Base-by-base conservation (phyloP, 2,329 filamentous ascomycete genomes). In the Fonsecaea monophora region DNA sequence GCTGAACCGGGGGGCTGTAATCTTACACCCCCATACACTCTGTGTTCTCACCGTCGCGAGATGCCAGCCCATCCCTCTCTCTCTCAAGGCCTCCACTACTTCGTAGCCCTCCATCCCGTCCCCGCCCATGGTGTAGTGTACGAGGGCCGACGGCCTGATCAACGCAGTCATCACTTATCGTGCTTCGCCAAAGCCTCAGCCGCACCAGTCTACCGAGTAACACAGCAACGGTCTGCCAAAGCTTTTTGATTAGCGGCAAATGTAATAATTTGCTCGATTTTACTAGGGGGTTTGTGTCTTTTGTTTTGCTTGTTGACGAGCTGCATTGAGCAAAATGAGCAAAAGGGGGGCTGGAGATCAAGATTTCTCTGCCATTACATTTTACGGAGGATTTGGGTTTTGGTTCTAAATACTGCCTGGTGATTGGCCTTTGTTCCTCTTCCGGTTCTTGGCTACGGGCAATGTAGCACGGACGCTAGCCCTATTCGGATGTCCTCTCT, bases 21-120 rank as follows among this genome's bases (percentile, higher is more conserved):
- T 68, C 64, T 66, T 68, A 66, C 68, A 62, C 45, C 15, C 53
- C 53, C 34, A 50, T 70, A 68, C 68, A 18, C 30, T 5, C 30
- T 32, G 18, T 53, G 25, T 12, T 32, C 8, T 59, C n/a, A 38
- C 37, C 40, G n/a, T 10, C n/a, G 21, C 37, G 12, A 40, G 37
- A 12, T 12, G 37, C 40, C 4, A 60, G 57, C 30, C 30, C 30
- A 32, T 32, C 6, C 32, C 32, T 25, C 25, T 25, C 25, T 18
- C 59, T 32, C 4, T 32, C 59, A 32, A 54, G 45, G 45, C 45
- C 45, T 25, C 45, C 45, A 9, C n/a, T 48, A 10, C n/a, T 25
- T 48, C 8, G 7, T 21, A 48, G 5, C n/a, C 42, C 3, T 48
- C 30, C 30, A 32, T 42, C 35, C 12, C 9, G 35, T 38, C 13